These are phyloP conservation scores for Magnolia changhungtana DNA, from an alignment of 164 flowering plant genomes.

Conservation along the genomic window DNA sequence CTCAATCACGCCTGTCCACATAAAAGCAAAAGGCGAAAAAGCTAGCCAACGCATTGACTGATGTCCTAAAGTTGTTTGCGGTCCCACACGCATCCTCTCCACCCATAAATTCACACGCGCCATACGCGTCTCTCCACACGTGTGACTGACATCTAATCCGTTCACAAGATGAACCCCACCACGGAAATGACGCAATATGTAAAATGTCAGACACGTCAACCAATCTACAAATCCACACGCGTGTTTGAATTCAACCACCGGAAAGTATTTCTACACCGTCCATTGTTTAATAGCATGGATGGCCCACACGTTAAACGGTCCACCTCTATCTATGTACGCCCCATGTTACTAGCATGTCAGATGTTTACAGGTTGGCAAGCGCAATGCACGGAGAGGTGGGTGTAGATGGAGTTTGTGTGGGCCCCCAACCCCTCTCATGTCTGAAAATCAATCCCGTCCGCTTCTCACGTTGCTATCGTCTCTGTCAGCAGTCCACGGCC, in stretches of 20 bases:
- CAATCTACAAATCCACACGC: too few relatives aligned
- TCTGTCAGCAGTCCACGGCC: not conserved
- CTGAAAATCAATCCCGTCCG: not conserved
- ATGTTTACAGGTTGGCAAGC: not conserved
- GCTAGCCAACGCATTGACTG: not conserved
- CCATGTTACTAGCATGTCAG: not conserved
- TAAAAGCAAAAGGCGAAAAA: not conserved
- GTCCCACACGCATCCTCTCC: not conserved
- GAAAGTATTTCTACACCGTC: not conserved
- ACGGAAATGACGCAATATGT: too few relatives aligned
- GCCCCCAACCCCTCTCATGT: not conserved
- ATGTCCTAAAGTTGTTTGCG: not conserved
- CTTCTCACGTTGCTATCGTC: not conserved
- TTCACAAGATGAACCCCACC: too few relatives aligned
- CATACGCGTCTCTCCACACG: not conserved
- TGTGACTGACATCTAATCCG: too few relatives aligned
- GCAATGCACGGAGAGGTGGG: not conserved
- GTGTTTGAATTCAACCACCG: too few relatives aligned
- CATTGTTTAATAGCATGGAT: not conserved
- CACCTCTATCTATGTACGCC: not conserved
- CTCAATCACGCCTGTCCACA: not conserved
- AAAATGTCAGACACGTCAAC: too few relatives aligned
- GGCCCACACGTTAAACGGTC: not conserved
- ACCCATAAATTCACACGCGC: not conserved
- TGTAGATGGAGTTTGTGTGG: not conserved